Percentiles rank a stretch among this genome's conserved stretches.
Evolutionary conservation across 1,139 yeast species (phyloP).

Genomic region (Kurtzmaniella quercitrusa): DNA sequence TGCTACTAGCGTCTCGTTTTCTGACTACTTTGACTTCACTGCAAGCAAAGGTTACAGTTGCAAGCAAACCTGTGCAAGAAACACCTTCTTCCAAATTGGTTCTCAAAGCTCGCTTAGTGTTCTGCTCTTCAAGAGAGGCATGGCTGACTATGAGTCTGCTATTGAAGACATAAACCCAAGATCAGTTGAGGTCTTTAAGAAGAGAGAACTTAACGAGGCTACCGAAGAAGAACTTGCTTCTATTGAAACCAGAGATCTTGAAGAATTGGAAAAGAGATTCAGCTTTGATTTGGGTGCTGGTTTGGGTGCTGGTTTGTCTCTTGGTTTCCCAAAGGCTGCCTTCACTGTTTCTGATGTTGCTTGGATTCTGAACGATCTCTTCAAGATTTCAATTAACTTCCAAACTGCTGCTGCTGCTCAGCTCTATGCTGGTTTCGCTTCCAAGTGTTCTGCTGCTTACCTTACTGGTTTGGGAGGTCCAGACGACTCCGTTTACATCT

Average conservation of each 20-base stretch:
- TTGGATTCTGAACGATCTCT: slow-evolving; percentile 15
- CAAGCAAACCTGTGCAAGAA: slow-evolving; percentile 1
- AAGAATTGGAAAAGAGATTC: slow-evolving; percentile 10
- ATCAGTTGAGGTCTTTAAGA: neutral
- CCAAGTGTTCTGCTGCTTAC: slow-evolving; percentile 7
- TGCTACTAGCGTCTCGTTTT: slow-evolving; percentile 5
- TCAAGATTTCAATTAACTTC: slow-evolving; percentile 18
- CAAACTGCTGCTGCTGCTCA: slow-evolving; percentile 8
- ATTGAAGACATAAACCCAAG: neutral
- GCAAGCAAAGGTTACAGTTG: neutral
- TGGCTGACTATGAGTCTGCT: neutral
- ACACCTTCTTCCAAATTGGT: slow-evolving; percentile 5
- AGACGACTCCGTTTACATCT: slow-evolving; percentile 11
- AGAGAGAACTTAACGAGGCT: slow-evolving; percentile 8
- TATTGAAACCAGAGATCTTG: slow-evolving; percentile 9
- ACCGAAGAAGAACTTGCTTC: slow-evolving; percentile 9
- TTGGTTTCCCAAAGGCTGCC: slow-evolving; percentile 17
- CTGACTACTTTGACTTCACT: slow-evolving; percentile 6
- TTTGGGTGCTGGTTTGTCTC: neutral
- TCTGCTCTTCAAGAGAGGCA: slow-evolving; percentile 2
- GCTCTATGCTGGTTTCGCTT: slow-evolving; percentile 5
- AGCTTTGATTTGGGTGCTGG: neutral
- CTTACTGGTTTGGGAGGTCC: slow-evolving; percentile 14
- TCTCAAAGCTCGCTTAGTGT: neutral
- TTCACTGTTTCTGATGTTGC: slow-evolving; percentile 18